A percentile compares a stretch with the other conserved stretches of the same genome.
phyloP scores from a whole-genome alignment of 1,139 yeast genomes.

The Geotrichum phurueaensis region DNA sequence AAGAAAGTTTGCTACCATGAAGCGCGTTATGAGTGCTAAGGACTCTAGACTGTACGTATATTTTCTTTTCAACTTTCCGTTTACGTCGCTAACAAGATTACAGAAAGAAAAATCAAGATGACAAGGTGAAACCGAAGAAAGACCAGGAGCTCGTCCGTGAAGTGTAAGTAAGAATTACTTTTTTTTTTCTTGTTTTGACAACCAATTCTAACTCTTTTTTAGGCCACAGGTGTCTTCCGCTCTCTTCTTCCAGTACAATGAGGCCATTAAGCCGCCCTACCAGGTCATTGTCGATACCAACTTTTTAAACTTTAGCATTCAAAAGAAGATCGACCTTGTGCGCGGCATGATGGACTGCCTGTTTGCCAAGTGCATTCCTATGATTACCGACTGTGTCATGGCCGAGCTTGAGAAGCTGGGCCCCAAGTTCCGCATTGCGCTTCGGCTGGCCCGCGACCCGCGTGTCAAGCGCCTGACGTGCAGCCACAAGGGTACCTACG shows the following conservation, averaged over 20 bases:
- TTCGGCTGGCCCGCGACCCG: slow-evolving; percentile 88
- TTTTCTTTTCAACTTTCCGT: neutral
- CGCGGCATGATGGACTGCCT: slow-evolving; percentile 95
- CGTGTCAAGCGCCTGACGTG: slow-evolving; percentile 81
- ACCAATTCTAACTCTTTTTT: slow-evolving; percentile 5
- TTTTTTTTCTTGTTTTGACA: neutral
- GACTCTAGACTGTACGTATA: slow-evolving; percentile 54
- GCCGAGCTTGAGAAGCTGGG: slow-evolving; percentile 96
- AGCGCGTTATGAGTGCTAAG: slow-evolving; percentile 68
- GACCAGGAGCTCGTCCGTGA: slow-evolving; percentile 80
- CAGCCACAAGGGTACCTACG: slow-evolving; percentile 92
- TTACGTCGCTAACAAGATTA: slow-evolving; percentile 18
- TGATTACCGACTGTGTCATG: slow-evolving; percentile 94
- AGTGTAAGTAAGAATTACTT: slow-evolving; percentile 35
- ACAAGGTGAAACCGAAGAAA: slow-evolving; percentile 36
- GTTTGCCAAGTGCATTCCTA: slow-evolving; percentile 91
- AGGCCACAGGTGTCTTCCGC: slow-evolving; percentile 95
- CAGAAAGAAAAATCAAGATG: slow-evolving; percentile 39
- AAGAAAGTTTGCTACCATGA: slow-evolving; percentile 89
- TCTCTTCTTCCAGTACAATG: slow-evolving; percentile 87
- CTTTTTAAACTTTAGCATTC: slow-evolving; percentile 91
- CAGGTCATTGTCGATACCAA: slow-evolving; percentile 94
- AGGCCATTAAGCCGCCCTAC: slow-evolving; percentile 92
- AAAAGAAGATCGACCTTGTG: slow-evolving; percentile 85
- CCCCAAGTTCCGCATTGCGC: slow-evolving; percentile 87